A percentile compares a stretch with the other conserved stretches of the same genome.
Conservation (phyloP, 2,329 filamentous ascomycete genomes). For the Trematosphaeria pertusa region DNA sequence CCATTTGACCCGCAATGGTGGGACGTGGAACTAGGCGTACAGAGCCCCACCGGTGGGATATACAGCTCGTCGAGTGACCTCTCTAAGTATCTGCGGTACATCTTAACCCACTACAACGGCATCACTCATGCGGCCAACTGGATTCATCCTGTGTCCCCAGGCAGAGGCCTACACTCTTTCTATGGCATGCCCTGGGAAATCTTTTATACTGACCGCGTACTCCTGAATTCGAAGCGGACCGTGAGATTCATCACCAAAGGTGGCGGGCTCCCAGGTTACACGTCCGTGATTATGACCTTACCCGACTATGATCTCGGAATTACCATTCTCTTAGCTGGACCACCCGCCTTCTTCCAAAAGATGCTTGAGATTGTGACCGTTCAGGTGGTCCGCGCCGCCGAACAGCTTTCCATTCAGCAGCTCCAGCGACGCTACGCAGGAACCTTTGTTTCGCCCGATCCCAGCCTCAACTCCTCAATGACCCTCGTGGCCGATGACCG, state of each 20-base stretch:
- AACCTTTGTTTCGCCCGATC: conserved; percentile 26
- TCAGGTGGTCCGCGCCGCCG: conserved; percentile 41
- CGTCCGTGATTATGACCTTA: conserved; percentile 47
- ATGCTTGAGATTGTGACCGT: conserved; percentile 39
- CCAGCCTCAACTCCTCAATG: conserved; percentile 34
- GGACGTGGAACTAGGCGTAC: conserved; percentile 51
- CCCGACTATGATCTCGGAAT: conserved; percentile 55
- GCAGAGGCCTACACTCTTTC: conserved; percentile 46
- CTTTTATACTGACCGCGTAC: conserved; percentile 49
- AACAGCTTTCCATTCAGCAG: conserved; percentile 37
- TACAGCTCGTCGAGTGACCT: conserved; percentile 52
- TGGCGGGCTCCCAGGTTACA: conserved; percentile 53
- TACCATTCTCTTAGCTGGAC: conserved; percentile 49
- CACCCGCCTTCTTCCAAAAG: conserved; percentile 24
- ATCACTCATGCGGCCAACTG: conserved; percentile 53
- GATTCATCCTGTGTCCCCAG: conserved; percentile 50
- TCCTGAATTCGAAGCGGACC: conserved; percentile 43
- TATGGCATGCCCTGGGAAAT: conserved; percentile 60
- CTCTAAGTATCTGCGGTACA: conserved; percentile 52
- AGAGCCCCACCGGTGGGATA: conserved; percentile 54
- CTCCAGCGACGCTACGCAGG: conserved; percentile 37
- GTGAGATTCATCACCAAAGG: conserved; percentile 56
- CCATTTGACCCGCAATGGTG: conserved; percentile 47
- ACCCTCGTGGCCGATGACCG: conserved; percentile 34
- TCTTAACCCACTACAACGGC: conserved; percentile 51